phyloP scores from a whole-genome alignment of 108 stramenopile genomes.

The Nannochloropsis granulata region DNA sequence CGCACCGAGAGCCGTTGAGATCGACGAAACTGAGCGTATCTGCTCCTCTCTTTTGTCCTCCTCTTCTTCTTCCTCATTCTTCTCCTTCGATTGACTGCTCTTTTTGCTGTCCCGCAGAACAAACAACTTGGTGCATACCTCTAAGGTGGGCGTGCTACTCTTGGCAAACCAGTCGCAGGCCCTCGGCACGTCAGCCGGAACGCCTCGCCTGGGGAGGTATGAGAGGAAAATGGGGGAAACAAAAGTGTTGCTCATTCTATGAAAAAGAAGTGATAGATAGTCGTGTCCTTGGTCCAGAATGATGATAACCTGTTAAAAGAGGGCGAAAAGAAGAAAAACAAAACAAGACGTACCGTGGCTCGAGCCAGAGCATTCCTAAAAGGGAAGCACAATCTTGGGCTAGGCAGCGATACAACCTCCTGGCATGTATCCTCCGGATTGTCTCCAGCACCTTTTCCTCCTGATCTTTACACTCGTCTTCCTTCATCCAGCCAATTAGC shows the following conservation, averaged over 20 bases:
- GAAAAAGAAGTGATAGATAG: too few species aligned
- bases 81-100: background rate
- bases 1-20: background rate
- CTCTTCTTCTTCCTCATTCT: background rate
- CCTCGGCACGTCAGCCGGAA: background rate
- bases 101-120: background rate
- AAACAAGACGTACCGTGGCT: background rate
- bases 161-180: background rate
- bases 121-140: background rate
- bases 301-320: too few species aligned
- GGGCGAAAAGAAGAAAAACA: too few species aligned
- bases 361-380: background rate
- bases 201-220: background rate
- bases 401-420: background rate
- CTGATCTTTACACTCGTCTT: background rate
- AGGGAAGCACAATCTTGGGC: background rate
- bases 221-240: background rate
- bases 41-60: background rate
- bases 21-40: too few species aligned
- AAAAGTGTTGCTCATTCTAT: too few species aligned
- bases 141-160: background rate
- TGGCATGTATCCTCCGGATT: background rate
- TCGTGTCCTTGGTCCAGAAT: too few species aligned
- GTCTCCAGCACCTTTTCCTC: background rate
- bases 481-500: too few species aligned